Evolutionary conservation across 2,329 filamentous ascomycete genomes (phyloP).

Genomic region (Endoconidiophora laricicola): DNA sequence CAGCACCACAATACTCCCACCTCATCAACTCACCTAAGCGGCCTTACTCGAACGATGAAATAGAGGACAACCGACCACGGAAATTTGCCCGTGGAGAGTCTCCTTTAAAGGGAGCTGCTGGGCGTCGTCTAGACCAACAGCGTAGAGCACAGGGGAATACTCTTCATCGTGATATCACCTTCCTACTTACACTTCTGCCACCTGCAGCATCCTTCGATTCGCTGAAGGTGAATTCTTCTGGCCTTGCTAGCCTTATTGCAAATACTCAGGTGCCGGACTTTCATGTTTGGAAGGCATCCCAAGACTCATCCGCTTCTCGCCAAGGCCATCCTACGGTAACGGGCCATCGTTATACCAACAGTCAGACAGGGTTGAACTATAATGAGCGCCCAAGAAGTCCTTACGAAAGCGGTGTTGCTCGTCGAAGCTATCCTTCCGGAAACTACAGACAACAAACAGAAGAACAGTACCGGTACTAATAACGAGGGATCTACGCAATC

Average conservation of each 20-base stretch:
- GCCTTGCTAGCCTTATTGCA: slow-evolving; percentile 57
- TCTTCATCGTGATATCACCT: slow-evolving; percentile 53
- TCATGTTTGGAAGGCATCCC: slow-evolving; percentile 32
- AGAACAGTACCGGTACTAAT: slow-evolving; percentile 9
- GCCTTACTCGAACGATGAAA: slow-evolving; percentile 51
- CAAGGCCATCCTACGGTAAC: slow-evolving; percentile 22
- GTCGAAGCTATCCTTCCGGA: slow-evolving; percentile 1
- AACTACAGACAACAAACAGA: slow-evolving; percentile 7
- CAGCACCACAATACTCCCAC: slow-evolving; percentile 30
- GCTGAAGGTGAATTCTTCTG: slow-evolving; percentile 34
- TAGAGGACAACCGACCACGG: slow-evolving; percentile 57
- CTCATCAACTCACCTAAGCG: slow-evolving; percentile 42
- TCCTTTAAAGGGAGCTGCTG: slow-evolving; percentile 78
- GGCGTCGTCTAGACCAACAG: slow-evolving; percentile 68
- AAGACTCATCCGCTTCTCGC: slow-evolving; percentile 12
- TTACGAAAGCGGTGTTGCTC: slow-evolving; percentile 3
- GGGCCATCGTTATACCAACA: slow-evolving; percentile 28
- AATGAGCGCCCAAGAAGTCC: slow-evolving; percentile 14
- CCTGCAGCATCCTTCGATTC: slow-evolving; percentile 25
- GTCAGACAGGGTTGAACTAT: slow-evolving; percentile 31
- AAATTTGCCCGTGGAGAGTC: slow-evolving; percentile 83
- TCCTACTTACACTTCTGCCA: slow-evolving; percentile 57
- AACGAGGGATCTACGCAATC: neutral
- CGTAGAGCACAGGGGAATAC: slow-evolving; percentile 46
- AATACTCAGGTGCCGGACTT: slow-evolving; percentile 47